These are phyloP conservation scores for Wickerhamomyces bovis DNA, from an alignment of 805 yeast genomes.

Conservation along the genomic window DNA sequence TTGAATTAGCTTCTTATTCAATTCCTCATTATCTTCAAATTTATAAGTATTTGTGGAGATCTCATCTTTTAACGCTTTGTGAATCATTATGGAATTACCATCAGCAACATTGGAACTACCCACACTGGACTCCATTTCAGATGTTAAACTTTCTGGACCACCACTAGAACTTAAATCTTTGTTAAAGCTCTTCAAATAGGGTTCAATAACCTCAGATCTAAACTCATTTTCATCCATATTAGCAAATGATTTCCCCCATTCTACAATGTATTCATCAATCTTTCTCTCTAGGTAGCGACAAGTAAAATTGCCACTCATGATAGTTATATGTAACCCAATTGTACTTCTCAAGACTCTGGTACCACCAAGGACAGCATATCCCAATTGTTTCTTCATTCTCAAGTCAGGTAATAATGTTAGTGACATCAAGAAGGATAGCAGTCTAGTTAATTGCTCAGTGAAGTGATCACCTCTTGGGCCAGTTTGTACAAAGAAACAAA, in stretches of 20 bases:
- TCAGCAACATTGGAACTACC: constrained; percentile 26
- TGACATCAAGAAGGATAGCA: constrained; percentile 43
- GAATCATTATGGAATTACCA: constrained; percentile 31
- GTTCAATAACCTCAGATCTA: constrained; percentile 25
- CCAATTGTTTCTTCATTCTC: constrained; percentile 52
- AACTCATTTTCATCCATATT: constrained; percentile 32
- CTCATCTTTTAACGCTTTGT: constrained; percentile 30
- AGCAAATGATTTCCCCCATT: constrained; percentile 32
- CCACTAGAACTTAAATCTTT: constrained; percentile 16
- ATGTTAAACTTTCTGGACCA: constrained; percentile 31
- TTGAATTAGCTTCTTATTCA: constrained; percentile 23
- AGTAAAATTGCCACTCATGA: constrained; percentile 44
- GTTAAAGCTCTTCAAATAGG: constrained; percentile 28
- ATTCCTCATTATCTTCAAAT: constrained; percentile 20
- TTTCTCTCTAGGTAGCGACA: constrained; percentile 37
- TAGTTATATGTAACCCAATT: constrained; percentile 51
- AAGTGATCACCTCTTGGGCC: constrained; percentile 37
- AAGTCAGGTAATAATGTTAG: constrained; percentile 39
- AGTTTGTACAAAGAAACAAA: constrained; percentile 51
- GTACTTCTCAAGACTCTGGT: constrained; percentile 43
- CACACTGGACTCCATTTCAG: constrained; percentile 29
- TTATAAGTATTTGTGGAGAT: constrained; percentile 20
- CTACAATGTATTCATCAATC: constrained; percentile 41
- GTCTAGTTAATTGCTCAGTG: constrained; percentile 35
- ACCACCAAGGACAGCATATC: constrained; percentile 59